These are phyloP conservation scores for Aspergillus cavernicola DNA, from an alignment of 495 filamentous ascomycete species.

Conservation along the genomic window DNA sequence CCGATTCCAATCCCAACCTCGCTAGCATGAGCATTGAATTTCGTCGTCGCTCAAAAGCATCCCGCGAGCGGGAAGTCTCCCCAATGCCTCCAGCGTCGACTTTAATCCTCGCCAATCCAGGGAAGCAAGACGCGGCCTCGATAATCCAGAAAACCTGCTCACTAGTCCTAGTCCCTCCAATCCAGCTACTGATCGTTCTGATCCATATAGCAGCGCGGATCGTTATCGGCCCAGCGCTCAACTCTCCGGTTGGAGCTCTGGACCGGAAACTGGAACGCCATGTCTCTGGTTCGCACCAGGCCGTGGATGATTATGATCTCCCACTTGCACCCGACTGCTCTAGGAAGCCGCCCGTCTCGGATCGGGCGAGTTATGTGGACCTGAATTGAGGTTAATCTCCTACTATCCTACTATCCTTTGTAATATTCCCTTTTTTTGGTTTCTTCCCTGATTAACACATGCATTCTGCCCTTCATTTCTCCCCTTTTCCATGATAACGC, in stretches of 20 bases:
- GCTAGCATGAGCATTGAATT: constrained; percentile 48
- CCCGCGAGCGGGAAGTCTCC: constrained; percentile 60
- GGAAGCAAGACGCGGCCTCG: constrained; percentile 56
- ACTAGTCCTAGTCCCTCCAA: constrained; percentile 69
- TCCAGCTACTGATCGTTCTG: constrained; percentile 71
- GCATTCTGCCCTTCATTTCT: not conserved
- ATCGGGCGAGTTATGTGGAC: not conserved
- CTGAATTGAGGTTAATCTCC: too few relatives aligned
- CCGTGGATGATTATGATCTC: constrained; percentile 42
- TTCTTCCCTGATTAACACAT: not conserved
- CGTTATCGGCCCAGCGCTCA: constrained; percentile 48
- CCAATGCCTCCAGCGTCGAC: constrained; percentile 66
- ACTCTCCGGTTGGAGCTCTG: constrained; percentile 17
- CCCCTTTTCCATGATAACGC: constrained; percentile 16
- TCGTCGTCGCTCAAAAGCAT: constrained; percentile 48
- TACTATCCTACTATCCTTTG: not conserved
- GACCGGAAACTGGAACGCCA: constrained; percentile 20
- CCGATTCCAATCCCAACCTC: constrained; percentile 35
- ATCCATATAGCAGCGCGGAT: constrained; percentile 75
- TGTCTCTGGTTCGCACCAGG: constrained; percentile 13
- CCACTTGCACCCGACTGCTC: constrained; percentile 35
- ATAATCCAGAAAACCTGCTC: constrained; percentile 73
- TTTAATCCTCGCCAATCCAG: constrained; percentile 49
- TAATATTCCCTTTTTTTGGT: not conserved
- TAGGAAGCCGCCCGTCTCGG: constrained; percentile 23